Conservation (phyloP, 2,329 filamentous ascomycete species). For the Hymenoscyphus fraxineus region DNA sequence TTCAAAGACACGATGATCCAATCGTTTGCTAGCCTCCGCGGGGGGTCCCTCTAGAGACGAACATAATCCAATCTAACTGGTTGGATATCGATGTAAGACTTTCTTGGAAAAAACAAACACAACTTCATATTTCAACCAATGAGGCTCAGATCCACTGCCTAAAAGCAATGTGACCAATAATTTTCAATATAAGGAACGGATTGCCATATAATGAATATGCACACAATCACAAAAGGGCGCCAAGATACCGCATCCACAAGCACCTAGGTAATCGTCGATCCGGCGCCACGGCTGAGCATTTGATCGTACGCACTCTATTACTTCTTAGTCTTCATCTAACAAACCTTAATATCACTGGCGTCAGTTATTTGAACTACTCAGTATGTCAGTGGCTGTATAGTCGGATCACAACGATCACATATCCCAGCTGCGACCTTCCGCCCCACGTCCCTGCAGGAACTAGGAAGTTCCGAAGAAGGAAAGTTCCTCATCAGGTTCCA, state of each 20-base stretch:
- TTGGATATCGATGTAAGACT: not conserved
- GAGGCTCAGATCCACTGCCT: not conserved
- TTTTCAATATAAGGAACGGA: not conserved
- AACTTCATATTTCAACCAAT: not conserved
- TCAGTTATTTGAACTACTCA: not conserved
- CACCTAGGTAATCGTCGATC: not conserved
- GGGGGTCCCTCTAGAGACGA: not conserved
- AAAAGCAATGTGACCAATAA: not conserved
- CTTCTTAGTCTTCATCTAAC: not conserved
- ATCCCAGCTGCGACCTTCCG: not conserved
- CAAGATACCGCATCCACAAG: not conserved
- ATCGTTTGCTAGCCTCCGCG: not conserved
- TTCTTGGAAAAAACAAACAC: not conserved
- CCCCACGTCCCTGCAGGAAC: not conserved
- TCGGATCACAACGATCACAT: not conserved
- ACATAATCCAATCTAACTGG: not conserved
- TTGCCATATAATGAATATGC: not conserved
- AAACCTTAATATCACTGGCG: not conserved
- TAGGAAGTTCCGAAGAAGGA: not conserved
- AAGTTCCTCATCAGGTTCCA: not conserved
- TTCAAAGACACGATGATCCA: not conserved
- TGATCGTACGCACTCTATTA: not conserved
- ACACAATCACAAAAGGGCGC: not conserved
- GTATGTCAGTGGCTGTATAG: not conserved
- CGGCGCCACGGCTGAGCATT: slow-evolving; percentile 2